These are phyloP conservation scores for Lactarius hatsudake DNA, from an alignment of 768 basidiomycete species.

Conservation along the genomic window DNA sequence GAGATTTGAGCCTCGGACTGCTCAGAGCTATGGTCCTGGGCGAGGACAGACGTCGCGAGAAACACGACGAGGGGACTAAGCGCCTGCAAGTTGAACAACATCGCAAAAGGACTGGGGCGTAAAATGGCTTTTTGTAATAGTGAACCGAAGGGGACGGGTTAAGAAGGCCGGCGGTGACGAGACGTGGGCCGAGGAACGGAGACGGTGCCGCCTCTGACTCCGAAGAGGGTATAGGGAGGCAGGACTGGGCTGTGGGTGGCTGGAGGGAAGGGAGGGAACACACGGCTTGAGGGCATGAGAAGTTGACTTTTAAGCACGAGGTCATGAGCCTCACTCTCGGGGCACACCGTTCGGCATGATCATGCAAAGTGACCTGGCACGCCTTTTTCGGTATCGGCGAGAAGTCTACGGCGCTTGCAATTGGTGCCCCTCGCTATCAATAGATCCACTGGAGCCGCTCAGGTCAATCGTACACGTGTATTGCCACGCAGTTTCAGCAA, in stretches of 20 bases:
- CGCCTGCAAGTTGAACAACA: neutral
- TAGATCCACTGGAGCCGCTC: neutral
- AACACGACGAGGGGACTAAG: neutral
- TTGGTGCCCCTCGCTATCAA: neutral
- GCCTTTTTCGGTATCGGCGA: neutral
- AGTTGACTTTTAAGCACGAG: neutral
- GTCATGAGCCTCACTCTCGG: slow-evolving; percentile 3
- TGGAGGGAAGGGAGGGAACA: neutral
- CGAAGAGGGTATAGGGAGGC: neutral
- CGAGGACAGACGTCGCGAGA: neutral
- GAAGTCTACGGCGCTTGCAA: neutral
- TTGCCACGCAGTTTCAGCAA: neutral
- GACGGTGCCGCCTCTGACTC: neutral
- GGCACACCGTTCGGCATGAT: no score
- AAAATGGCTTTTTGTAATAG: neutral
- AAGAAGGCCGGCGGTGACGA: neutral
- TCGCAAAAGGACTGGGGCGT: neutral
- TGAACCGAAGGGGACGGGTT: neutral
- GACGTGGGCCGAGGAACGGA: neutral
- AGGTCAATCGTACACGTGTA: neutral
- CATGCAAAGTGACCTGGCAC: neutral
- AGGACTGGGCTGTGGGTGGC: neutral
- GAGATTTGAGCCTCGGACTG: slow-evolving; percentile 16
- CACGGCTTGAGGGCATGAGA: neutral
- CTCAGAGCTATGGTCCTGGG: slow-evolving; percentile 18